Evolutionary conservation across 2,329 filamentous ascomycete species (phyloP), one percentile per base, ranked within the genome.

Genomic region (Paramyrothecium sp.): DNA sequence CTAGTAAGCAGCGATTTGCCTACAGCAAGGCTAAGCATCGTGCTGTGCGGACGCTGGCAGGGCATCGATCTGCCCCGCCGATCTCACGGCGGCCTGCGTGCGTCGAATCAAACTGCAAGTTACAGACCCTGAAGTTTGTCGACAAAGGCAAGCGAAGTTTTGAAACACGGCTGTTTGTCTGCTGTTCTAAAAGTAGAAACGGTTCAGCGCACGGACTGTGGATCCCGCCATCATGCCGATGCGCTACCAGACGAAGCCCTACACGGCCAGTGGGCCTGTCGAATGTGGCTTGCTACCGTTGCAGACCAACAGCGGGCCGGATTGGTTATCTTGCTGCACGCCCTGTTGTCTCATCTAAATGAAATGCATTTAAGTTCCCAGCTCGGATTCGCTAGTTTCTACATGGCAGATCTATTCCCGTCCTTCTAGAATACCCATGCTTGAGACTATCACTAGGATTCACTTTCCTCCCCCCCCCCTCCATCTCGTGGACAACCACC

Each of bases 361-460:
- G 38, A 44, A 44, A 44, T 44, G 38, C 38, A 44, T 16, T 44
- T 44, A 19, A 19, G 38, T 44, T 44, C n/a, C 13, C 38, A 44
- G 38, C 38, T 44, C 26, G 38, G 38, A 16, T 19, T 44, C 38
- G n/a, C 38, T 16, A 16, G 13, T 16, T 44, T 44, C 13, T 16
- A 7, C 5, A 16, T 54, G 48, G 51, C 54, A 58, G 60, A 58
- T 56, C 54, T 38, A 54, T 56, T 63, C 56, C 34, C 57, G 34
- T 56, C 53, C 53, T 59, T 56, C 56, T 52, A 55, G 57, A 59
- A 56, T 19, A 51, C 44, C 17, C 22, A 48, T 54, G 30, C 57
- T 21, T 38, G 26, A 30, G n/a, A 44, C 38, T 44, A 44, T 19
- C 38, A 16, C 38, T 19, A 19, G 38, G 38, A 44, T 17, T 16